A percentile compares a stretch with the other conserved stretches of the same genome.
phyloP scores from a whole-genome alignment of 1,284 basidiomycete genomes.

The Apiotrichum gracile region DNA sequence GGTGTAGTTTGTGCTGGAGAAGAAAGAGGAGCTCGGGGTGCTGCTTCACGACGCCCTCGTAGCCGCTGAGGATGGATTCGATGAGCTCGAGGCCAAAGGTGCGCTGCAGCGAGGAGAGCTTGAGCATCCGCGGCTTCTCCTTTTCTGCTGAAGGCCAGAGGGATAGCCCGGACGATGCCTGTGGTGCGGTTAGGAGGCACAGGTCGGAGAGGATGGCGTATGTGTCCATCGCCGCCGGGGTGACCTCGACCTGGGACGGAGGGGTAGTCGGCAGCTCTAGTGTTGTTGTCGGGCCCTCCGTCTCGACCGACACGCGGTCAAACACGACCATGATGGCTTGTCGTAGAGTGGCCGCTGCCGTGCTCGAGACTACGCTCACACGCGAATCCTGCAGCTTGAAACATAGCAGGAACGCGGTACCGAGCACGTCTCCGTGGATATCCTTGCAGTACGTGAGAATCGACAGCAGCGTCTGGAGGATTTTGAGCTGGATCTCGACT shows the following conservation, averaged over 20 bases:
- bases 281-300: not conserved
- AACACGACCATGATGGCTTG: conserved; percentile 97
- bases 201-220: conserved; percentile 85
- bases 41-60: conserved; percentile 80
- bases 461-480: conserved; percentile 81
- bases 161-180: conserved; percentile 18
- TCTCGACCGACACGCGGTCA: conserved; percentile 64
- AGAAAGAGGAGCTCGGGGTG: conserved; percentile 78
- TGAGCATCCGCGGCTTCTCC: conserved; percentile 76
- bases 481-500: conserved; percentile 88
- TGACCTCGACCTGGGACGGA: conserved; percentile 41
- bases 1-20: conserved; percentile 80
- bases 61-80: conserved; percentile 93
- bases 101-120: conserved; percentile 76
- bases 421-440: conserved; percentile 71
- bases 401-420: conserved; percentile 76
- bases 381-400: conserved; percentile 92
- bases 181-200: conserved; percentile 62
- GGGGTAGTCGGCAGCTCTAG: conserved; percentile 11
- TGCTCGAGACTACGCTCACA: conserved; percentile 92
- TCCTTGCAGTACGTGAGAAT: conserved; percentile 79
- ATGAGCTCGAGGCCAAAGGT: conserved; percentile 94
- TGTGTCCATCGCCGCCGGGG: conserved; percentile 77
- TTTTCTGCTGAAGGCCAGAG: conserved; percentile 35
- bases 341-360: conserved; percentile 90